A percentile compares a stretch with the other conserved stretches of the same genome.
These are phyloP conservation scores for Tulasnella sp. DNA, from an alignment of 768 basidiomycete genomes.

Conservation along the genomic window DNA sequence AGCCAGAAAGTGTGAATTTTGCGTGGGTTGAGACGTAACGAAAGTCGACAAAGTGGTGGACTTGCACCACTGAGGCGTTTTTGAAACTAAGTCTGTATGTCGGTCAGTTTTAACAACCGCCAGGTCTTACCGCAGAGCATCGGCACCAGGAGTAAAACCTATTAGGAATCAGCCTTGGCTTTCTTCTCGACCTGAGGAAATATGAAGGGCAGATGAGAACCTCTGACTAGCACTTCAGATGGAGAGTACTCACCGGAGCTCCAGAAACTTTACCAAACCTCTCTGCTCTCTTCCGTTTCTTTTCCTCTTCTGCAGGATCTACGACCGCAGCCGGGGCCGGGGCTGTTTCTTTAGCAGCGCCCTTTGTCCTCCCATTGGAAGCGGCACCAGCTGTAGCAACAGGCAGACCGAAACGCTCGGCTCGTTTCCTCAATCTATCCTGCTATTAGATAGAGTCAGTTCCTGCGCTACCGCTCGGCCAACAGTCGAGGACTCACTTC, in stretches of 20 bases:
- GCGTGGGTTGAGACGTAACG: neutral
- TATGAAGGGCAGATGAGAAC: neutral
- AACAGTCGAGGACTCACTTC: neutral
- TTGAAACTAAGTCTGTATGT: neutral
- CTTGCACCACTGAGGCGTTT: neutral
- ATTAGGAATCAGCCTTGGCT: constrained; percentile 17
- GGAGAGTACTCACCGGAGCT: constrained; percentile 6
- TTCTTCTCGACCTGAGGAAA: constrained; percentile 17
- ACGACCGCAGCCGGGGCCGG: constrained; percentile 1
- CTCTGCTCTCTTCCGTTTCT: constrained; percentile 32
- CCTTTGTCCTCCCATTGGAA: constrained; percentile 2
- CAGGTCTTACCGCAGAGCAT: neutral
- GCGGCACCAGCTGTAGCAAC: neutral
- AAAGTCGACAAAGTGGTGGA: neutral
- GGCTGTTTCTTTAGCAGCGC: constrained; percentile 1
- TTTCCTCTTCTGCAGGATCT: constrained; percentile 35
- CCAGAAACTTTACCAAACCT: constrained; percentile 27
- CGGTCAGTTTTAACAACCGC: neutral
- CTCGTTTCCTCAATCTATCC: constrained; percentile 30
- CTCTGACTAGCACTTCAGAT: neutral
- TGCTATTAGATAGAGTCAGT: neutral
- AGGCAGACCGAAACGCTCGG: constrained; percentile 25
- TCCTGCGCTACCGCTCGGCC: too few species aligned
- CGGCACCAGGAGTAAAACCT: neutral
- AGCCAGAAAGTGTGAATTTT: neutral